Base-by-base conservation (phyloP, 768 basidiomycete genomes). In the Hygrophoropsis aurantiaca region DNA sequence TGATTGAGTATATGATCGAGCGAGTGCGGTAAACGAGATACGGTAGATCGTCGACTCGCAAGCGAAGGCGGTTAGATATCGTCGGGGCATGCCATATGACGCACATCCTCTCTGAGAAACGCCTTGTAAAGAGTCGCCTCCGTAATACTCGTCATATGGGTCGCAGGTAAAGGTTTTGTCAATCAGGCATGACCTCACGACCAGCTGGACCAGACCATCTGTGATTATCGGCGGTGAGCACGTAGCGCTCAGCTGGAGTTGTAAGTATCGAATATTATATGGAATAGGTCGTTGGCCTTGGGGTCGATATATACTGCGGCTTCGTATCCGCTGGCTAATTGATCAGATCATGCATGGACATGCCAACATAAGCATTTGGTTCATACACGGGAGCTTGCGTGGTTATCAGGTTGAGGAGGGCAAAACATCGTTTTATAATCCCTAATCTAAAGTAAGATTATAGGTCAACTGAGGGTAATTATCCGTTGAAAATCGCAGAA, bases 61-160 rank as follows among this genome's bases (percentile, higher is more conserved):
- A 10, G 76, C 65, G 49, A 67, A 74, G 47, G 64, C 71, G 55
- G 85, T 65, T 51, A 80, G 51, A n/a, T 26, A 37, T 64, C 47
- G 16, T 60, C 54, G 0, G 63, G 57, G 6, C 36, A 34, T 11
- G 61, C 44, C 25, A 77, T 55, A 5, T 77, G 73, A 26, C 82
- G 78, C 10, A 69, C 57, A 2, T 57, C 65, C 0, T 59, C 57
- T n/a, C 65, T n/a, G n/a, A 60, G 58, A 79, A 71, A 4, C 52
- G 47, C 1, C 81, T 58, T 18, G 65, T 74, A 59, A 85, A 85
- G 68, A 82, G 52, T 77, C 69, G 46, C 82, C 81, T 0, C 83
- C 82, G 50, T 72, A 62, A 49, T 78, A 53, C n/a, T 62, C 52
- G 0, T 59, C 60, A 1, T 55, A 49, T 0, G 76, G 72, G 44